Percentiles rank a stretch among this genome's conserved stretches.
These are phyloP conservation scores for Botrytis fragariae DNA, from an alignment of 2,329 filamentous ascomycete species.

Conservation along the genomic window DNA sequence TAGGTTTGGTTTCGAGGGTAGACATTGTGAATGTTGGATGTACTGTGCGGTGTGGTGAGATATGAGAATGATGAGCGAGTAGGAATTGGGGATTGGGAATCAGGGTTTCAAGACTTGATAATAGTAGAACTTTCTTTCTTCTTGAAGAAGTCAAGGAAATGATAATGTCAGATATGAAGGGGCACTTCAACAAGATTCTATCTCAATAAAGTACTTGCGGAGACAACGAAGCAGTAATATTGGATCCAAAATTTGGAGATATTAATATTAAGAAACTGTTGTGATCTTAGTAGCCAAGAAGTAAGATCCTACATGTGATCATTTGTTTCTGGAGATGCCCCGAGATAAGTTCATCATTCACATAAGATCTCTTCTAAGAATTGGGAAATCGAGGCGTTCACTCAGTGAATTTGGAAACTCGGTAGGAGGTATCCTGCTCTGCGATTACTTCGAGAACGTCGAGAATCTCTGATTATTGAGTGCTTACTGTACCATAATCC, in stretches of 20 bases:
- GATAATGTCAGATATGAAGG: background rate
- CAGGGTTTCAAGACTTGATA: background rate
- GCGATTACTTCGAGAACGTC: too few relatives aligned
- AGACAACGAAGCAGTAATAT: background rate
- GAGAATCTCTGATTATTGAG: background rate
- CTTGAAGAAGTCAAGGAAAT: background rate
- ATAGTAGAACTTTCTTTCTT: background rate
- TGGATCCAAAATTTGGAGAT: background rate
- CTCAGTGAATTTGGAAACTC: background rate
- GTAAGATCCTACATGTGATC: too few relatives aligned
- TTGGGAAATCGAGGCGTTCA: too few relatives aligned
- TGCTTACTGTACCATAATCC: background rate
- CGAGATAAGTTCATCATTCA: too few relatives aligned
- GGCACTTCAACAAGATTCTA: background rate
- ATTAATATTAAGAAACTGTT: background rate
- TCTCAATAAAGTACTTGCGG: background rate
- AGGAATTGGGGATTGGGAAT: background rate
- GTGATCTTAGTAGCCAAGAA: background rate
- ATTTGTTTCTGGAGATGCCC: background rate
- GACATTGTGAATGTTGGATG: background rate
- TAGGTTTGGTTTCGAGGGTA: background rate
- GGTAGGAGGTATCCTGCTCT: too few relatives aligned
- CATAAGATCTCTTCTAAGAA: too few relatives aligned
- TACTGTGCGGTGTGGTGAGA: background rate
- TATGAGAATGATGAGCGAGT: background rate